Percentiles rank a stretch among this genome's conserved stretches.
Evolutionary conservation across 208 protist species (phyloP).

Genomic region (Plasmodiophora brassicae): DNA sequence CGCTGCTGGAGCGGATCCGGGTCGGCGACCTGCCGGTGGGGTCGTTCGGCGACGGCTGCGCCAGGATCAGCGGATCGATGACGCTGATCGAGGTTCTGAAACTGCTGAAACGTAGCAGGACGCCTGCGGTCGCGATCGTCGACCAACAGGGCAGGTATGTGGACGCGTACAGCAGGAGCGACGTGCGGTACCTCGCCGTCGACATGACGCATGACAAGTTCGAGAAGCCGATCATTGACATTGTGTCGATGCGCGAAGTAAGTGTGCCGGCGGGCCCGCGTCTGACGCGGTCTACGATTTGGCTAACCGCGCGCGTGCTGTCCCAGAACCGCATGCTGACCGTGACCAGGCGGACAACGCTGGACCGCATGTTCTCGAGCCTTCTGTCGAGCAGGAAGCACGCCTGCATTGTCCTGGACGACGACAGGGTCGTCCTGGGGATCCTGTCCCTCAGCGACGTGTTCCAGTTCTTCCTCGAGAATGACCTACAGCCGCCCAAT

Average conservation of each 20-base stretch:
- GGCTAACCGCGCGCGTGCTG: neutral
- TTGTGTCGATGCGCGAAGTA: neutral
- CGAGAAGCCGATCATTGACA: neutral
- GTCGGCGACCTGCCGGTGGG: neutral
- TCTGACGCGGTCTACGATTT: neutral
- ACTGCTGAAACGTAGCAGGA: neutral
- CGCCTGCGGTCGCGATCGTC: neutral
- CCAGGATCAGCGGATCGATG: neutral
- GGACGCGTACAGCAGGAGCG: slow-evolving; percentile 5
- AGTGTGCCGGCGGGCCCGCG: neutral
- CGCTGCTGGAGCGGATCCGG: neutral
- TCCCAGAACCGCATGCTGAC: neutral
- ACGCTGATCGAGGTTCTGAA: slow-evolving; percentile 19
- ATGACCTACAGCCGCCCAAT: neutral
- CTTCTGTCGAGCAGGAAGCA: slow-evolving; percentile 24
- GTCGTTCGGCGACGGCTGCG: neutral
- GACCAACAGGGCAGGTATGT: neutral
- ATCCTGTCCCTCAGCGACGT: slow-evolving; percentile 26
- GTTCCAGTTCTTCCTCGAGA: slow-evolving; percentile 15
- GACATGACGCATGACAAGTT: slow-evolving; percentile 25
- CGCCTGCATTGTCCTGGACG: neutral
- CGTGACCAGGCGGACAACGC: neutral
- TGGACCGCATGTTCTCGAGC: neutral
- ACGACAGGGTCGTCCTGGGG: neutral
- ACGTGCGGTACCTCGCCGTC: neutral